phyloP scores from a whole-genome alignment of 2,329 filamentous ascomycete genomes.

The Cercospora zeina region DNA sequence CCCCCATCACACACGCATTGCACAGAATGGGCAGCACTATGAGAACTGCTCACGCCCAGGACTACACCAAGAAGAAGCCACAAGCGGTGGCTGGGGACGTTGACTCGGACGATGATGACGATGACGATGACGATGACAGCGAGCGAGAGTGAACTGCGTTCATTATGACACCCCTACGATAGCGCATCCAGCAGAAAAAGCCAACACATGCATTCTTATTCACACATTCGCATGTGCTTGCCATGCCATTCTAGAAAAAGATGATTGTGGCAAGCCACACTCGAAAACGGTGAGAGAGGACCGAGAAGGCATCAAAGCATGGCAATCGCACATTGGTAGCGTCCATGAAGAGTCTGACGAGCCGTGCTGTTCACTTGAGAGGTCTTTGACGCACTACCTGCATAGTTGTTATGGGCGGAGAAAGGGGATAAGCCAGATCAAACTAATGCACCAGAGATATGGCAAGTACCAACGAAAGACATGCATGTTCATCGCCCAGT shows the following conservation, averaged over 20 bases:
- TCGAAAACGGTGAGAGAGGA: neutral
- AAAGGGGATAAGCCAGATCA: neutral
- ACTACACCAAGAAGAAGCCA: conserved; percentile 23
- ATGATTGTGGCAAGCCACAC: neutral
- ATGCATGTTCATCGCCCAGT: neutral
- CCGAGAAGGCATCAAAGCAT: too few species aligned
- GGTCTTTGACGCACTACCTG: too few species aligned
- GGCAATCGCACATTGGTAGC: too few species aligned
- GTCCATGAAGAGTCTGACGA: too few species aligned
- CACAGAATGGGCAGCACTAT: conserved; percentile 26
- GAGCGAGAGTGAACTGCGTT: conserved; percentile 14
- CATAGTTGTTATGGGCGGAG: too few species aligned
- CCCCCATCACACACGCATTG: conserved; percentile 22
- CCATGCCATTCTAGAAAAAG: neutral
- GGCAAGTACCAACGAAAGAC: neutral
- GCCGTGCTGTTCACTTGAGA: too few species aligned
- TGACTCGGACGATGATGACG: conserved; percentile 19
- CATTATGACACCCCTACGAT: neutral
- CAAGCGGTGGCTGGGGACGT: conserved; percentile 9
- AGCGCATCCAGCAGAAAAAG: neutral
- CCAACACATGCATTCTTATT: neutral
- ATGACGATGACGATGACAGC: conserved; percentile 24
- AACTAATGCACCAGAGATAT: neutral
- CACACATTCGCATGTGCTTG: neutral
- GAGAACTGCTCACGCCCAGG: conserved; percentile 21